Percentiles rank a stretch among this genome's conserved stretches.
phyloP scores from a whole-genome alignment of 345 rosid genomes.

The Boechera stricta region DNA sequence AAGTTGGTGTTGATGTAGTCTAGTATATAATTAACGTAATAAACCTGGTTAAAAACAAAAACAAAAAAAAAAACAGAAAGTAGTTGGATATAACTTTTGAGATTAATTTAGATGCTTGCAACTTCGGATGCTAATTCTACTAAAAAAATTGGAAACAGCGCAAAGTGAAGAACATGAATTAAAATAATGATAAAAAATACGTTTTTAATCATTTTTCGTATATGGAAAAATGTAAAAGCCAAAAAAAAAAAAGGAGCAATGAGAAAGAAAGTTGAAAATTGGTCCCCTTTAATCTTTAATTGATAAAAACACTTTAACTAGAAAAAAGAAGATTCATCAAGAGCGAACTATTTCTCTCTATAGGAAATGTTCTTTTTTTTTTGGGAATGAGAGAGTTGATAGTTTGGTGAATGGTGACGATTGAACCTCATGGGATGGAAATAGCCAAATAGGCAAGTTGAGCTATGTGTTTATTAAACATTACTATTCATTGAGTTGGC shows the following conservation, averaged over 20 bases:
- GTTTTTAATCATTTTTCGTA: not conserved
- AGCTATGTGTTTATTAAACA: conserved; percentile 11
- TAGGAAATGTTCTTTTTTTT: not conserved
- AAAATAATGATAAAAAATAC: not conserved
- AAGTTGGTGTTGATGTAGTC: not conserved
- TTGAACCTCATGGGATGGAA: conserved; percentile 24
- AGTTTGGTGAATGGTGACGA: conserved; percentile 29
- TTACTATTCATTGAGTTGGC: conserved; percentile 17
- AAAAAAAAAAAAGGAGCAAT: not conserved
- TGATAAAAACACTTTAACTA: conserved; percentile 22
- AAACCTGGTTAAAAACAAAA: not conserved
- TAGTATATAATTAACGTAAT: not conserved
- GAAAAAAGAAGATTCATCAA: conserved; percentile 25
- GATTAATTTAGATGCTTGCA: not conserved
- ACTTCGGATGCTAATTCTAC: conserved; percentile 25
- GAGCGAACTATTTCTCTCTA: not conserved
- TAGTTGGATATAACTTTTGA: not conserved
- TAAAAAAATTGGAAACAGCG: not conserved
- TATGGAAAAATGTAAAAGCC: conserved; percentile 26
- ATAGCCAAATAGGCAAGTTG: conserved; percentile 16
- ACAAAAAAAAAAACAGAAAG: not conserved
- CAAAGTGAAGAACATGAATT: conserved; percentile 17
- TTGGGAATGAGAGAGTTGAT: conserved; percentile 1
- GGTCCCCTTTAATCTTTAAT: conserved; percentile 39
- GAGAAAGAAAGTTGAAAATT: conserved; percentile 28